These are phyloP conservation scores for Pythium scleroteichum DNA, from an alignment of 352 stramenopile species.

Conservation along the genomic window DNA sequence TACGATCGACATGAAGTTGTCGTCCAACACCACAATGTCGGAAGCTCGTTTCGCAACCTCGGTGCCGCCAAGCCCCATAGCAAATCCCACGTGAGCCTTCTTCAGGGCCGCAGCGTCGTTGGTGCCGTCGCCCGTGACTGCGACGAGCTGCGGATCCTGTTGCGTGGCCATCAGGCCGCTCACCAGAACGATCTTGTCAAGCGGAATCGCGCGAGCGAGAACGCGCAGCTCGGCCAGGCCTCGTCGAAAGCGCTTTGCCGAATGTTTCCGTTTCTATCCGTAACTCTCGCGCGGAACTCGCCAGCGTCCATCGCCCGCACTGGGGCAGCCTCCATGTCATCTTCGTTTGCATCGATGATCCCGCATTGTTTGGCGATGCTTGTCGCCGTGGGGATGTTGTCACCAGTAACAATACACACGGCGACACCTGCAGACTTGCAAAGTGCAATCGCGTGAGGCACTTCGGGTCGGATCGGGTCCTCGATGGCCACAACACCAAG, in stretches of 20 bases:
- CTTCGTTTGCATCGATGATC: slow-evolving; percentile 53
- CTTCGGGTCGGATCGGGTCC: slow-evolving; percentile 91
- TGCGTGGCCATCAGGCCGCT: slow-evolving; percentile 71
- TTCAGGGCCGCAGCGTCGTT: slow-evolving; percentile 73
- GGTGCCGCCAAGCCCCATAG: slow-evolving; percentile 50
- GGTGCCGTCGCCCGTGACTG: slow-evolving; percentile 79
- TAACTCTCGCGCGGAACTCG: slow-evolving; percentile 50
- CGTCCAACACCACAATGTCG: slow-evolving; percentile 91
- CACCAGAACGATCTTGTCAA: slow-evolving; percentile 92
- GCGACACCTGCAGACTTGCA: slow-evolving; percentile 92
- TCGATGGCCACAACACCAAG: slow-evolving; percentile 90
- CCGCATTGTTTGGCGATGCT: slow-evolving; percentile 88
- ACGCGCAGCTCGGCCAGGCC: slow-evolving; percentile 85
- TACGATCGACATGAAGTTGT: slow-evolving; percentile 94
- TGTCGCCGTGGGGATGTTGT: slow-evolving; percentile 89
- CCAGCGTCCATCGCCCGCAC: slow-evolving; percentile 40
- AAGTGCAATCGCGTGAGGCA: slow-evolving; percentile 85
- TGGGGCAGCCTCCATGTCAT: neutral
- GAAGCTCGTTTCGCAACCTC: slow-evolving; percentile 90
- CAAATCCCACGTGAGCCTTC: slow-evolving; percentile 80
- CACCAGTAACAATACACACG: slow-evolving; percentile 92
- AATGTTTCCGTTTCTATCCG: slow-evolving; percentile 53
- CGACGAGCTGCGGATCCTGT: slow-evolving; percentile 43
- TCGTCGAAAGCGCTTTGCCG: slow-evolving; percentile 70
- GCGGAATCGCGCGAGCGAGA: slow-evolving; percentile 88